Base-by-base conservation (phyloP, 2,329 filamentous ascomycete genomes). In the Venturia effusa region DNA sequence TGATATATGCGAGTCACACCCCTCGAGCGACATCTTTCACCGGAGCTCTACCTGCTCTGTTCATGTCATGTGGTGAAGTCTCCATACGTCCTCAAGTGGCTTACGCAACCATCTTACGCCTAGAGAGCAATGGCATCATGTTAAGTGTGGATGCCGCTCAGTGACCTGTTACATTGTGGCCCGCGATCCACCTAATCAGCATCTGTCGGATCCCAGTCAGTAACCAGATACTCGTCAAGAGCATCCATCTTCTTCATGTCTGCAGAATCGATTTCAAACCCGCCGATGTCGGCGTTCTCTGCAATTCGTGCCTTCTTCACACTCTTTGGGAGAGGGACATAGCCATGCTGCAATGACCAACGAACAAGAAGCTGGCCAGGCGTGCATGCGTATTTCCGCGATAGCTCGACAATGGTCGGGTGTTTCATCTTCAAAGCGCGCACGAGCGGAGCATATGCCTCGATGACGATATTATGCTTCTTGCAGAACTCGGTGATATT, bases 381-480 rank as follows among this genome's bases (percentile, higher is more conserved):
- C 0, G 85, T 87, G 72, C 87, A 90, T 0, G 74, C 75, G 74
- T 94, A 90, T 72, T 88, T 88, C 70, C 82, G 80, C 3, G 87
- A 80, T 32, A 94, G 71, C 17, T 79, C 74, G 1, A 81, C 74
- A 67, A 94, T 83, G 1, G 78, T 82, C 0, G 84, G 83, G 68
- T 94, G 83, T 59, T 79, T 81, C 81, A 94, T 88, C 22, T 88
- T 80, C 74, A 87, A 78, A 0, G 84, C 89, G 61, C 88, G 81
- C 3, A 85, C 89, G 2, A 94, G 81, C 6, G 90, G 90, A 7
- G 89, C 89, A 68, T 94, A 95, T 0, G 90, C 90, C 74, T 94
- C 85, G 1, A 94, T 81, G 0, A 87, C 76, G 64, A 94, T 92
- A 43, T 79, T 77, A 67, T 92, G 78, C 66, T 83, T 76, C 64